Percentiles rank a stretch among this genome's conserved stretches.
phyloP scores from a whole-genome alignment of 1,139 yeast genomes.

The Debaryomyces psychrophilus region DNA sequence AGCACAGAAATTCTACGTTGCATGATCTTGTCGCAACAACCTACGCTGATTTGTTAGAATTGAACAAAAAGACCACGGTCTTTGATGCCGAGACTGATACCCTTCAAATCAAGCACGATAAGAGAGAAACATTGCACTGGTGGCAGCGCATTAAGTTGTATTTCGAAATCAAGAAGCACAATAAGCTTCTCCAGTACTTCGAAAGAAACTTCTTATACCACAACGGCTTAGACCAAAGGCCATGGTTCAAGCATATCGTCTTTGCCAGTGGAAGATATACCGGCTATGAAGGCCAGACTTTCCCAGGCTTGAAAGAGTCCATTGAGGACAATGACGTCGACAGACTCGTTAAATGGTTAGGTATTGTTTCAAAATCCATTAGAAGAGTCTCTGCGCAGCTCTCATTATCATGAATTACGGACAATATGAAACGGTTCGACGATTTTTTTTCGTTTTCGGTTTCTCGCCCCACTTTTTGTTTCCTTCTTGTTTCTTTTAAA shows the following conservation, averaged over 20 bases:
- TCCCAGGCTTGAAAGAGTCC: constrained; percentile 82
- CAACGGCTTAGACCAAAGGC: constrained; percentile 65
- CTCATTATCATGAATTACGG: neutral
- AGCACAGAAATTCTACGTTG: constrained; percentile 30
- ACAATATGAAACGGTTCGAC: neutral
- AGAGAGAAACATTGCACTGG: constrained; percentile 34
- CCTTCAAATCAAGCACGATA: constrained; percentile 40
- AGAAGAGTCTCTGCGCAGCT: constrained; percentile 28
- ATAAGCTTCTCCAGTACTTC: constrained; percentile 51
- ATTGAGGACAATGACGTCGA: constrained; percentile 66
- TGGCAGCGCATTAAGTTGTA: constrained; percentile 48
- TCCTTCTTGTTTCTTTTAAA: neutral
- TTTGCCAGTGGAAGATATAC: constrained; percentile 85
- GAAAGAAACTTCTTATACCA: constrained; percentile 70
- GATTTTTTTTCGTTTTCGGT: neutral
- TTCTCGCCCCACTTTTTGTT: neutral
- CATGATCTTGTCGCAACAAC: constrained; percentile 32
- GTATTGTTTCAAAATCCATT: constrained; percentile 44
- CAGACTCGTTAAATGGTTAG: constrained; percentile 60
- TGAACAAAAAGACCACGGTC: constrained; percentile 28
- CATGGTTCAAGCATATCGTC: constrained; percentile 87
- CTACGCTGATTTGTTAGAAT: constrained; percentile 27
- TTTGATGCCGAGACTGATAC: constrained; percentile 42
- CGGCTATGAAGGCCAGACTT: constrained; percentile 81
- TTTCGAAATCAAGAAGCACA: constrained; percentile 39